phyloP scores from a whole-genome alignment of 176 grass and related monocot species.

The Juncus effusus region DNA sequence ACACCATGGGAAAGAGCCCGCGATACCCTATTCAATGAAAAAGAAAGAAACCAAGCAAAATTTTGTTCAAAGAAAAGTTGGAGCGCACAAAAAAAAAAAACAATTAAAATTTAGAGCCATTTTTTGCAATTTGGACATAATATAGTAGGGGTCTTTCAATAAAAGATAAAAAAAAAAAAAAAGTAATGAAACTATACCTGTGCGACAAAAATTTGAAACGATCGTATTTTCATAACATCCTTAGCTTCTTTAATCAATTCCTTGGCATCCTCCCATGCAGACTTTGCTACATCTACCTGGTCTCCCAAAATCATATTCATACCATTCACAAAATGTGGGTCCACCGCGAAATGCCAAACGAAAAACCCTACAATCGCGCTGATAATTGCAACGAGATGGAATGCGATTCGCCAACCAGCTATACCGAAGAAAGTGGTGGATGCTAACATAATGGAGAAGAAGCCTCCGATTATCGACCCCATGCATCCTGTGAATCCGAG shows the following conservation, averaged over 20 bases:
- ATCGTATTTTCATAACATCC: conserved; percentile 41
- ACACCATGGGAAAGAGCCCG: conserved; percentile 54
- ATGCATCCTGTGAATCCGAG: conserved; percentile 57
- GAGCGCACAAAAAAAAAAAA: too few relatives aligned
- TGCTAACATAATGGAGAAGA: conserved; percentile 57
- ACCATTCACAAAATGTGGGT: conserved; percentile 40
- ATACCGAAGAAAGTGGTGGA: conserved; percentile 54
- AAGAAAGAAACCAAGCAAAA: too few relatives aligned
- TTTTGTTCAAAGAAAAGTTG: too few relatives aligned
- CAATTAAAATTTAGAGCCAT: too few relatives aligned
- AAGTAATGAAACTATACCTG: conserved; percentile 11
- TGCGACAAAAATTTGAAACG: conserved; percentile 71
- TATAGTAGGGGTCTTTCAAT: too few relatives aligned
- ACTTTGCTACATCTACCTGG: background rate
- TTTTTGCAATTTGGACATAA: too few relatives aligned
- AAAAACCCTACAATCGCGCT: conserved; percentile 42
- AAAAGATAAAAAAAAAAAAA: too few relatives aligned
- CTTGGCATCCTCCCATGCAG: conserved; percentile 26
- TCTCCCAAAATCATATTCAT: background rate
- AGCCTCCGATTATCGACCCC: conserved; percentile 55
- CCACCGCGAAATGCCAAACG: conserved; percentile 50
- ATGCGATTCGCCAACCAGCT: conserved; percentile 66
- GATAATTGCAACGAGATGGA: conserved; percentile 47
- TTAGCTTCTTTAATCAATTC: conserved; percentile 42
- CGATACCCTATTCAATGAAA: conserved; percentile 28